Conservation (phyloP, 768 basidiomycete genomes). For the Lactifluus subvellereus region DNA sequence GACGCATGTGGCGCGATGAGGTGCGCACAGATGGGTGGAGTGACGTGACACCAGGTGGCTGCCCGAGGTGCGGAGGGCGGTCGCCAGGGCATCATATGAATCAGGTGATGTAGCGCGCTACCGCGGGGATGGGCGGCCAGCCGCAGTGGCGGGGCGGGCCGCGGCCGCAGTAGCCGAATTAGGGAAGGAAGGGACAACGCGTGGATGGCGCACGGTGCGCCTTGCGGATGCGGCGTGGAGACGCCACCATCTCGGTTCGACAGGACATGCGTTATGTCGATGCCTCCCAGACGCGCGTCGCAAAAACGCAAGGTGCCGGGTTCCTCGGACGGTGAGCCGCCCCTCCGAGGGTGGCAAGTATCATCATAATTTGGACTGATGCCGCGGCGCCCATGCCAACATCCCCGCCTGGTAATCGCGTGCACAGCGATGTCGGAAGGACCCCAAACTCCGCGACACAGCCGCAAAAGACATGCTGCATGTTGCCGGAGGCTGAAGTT, state of each 20-base stretch:
- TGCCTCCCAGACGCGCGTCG: slow-evolving; percentile 18
- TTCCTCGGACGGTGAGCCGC: slow-evolving; percentile 20
- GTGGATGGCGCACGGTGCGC: slow-evolving; percentile 23
- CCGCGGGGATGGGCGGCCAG: slow-evolving; percentile 9
- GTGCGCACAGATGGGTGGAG: slow-evolving; percentile 1
- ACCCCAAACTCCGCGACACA: slow-evolving; percentile 23
- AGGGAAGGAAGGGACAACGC: slow-evolving; percentile 18
- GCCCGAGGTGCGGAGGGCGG: slow-evolving; percentile 15
- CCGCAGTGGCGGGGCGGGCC: slow-evolving; percentile 16
- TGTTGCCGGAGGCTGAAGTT: slow-evolving; percentile 4
- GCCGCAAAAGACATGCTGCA: slow-evolving; percentile 9
- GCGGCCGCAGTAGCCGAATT: slow-evolving; percentile 18
- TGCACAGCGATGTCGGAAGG: slow-evolving; percentile 10
- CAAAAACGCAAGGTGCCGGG: slow-evolving; percentile 22
- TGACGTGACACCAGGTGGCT: slow-evolving; percentile 16
- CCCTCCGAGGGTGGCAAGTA: slow-evolving; percentile 18
- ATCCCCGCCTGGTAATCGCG: slow-evolving; percentile 20
- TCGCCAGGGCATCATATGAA: slow-evolving; percentile 16
- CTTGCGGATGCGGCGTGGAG: slow-evolving; percentile 23
- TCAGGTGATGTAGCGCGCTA: slow-evolving; percentile 15
- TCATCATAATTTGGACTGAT: slow-evolving; percentile 18
- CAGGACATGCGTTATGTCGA: slow-evolving; percentile 21
- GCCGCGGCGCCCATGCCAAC: slow-evolving; percentile 19
- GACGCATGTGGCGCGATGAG: slow-evolving; percentile 17
- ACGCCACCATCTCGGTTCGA: slow-evolving; percentile 21